Evolutionary conservation across 495 filamentous ascomycete genomes (phyloP).

Genomic region (Hypoxylon rickii): DNA sequence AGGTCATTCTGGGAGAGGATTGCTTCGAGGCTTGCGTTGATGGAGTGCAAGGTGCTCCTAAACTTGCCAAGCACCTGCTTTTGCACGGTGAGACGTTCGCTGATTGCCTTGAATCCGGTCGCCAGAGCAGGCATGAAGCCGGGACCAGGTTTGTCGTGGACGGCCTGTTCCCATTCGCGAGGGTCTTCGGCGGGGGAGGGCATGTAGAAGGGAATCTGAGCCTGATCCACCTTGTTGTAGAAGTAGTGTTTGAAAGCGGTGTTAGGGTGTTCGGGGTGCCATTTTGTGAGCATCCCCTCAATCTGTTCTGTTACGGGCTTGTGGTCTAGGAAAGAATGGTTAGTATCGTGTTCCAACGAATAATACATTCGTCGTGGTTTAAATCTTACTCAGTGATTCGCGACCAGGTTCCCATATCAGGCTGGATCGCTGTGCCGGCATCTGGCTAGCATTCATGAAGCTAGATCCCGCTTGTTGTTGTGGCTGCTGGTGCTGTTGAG

Average conservation of each 20-base stretch:
- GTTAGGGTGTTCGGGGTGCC: slow-evolving; percentile 70
- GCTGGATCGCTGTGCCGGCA: slow-evolving; percentile 42
- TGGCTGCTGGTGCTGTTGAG: slow-evolving; percentile 19
- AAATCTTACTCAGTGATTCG: slow-evolving; percentile 52
- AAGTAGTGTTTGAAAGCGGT: slow-evolving; percentile 90
- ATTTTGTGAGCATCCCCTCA: slow-evolving; percentile 75
- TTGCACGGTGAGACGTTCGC: slow-evolving; percentile 78
- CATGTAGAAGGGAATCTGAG: slow-evolving; percentile 78
- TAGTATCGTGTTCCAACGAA: slow-evolving; percentile 3
- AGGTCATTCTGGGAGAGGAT: slow-evolving; percentile 83
- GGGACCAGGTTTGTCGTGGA: slow-evolving; percentile 77
- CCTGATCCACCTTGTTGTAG: slow-evolving; percentile 87
- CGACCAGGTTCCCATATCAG: slow-evolving; percentile 55
- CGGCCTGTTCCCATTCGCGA: slow-evolving; percentile 90
- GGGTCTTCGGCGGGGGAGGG: slow-evolving; percentile 77
- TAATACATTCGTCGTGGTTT: slow-evolving; percentile 11
- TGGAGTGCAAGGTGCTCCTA: slow-evolving; percentile 83
- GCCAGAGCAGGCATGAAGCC: slow-evolving; percentile 74
- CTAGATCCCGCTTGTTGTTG: slow-evolving; percentile 22
- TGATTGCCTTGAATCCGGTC: slow-evolving; percentile 61
- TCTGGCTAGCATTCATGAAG: slow-evolving; percentile 43
- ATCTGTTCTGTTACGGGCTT: slow-evolving; percentile 88
- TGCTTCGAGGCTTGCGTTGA: slow-evolving; percentile 80
- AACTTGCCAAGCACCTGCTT: slow-evolving; percentile 71
- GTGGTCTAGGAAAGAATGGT: slow-evolving; percentile 47